phyloP scores from a whole-genome alignment of 176 grass and related monocot genomes.

The Rhynchospora pubera region DNA sequence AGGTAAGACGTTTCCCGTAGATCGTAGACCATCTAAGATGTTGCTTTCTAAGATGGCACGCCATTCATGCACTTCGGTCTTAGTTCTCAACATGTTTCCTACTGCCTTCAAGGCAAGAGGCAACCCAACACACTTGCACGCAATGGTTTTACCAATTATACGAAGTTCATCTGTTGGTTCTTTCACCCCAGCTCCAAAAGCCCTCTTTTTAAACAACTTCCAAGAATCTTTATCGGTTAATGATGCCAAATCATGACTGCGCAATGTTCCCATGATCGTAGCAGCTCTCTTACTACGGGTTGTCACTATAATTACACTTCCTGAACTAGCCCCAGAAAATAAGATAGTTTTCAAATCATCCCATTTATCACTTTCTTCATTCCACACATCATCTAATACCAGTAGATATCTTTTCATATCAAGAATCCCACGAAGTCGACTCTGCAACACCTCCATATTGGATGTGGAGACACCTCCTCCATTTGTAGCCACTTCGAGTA shows the following conservation, averaged over 20 bases:
- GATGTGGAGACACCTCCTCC: not conserved
- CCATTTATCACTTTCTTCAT: slow-evolving; percentile 18
- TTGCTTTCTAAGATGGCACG: not conserved
- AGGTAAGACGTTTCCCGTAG: not conserved
- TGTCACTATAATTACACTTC: not conserved
- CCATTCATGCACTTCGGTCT: slow-evolving; percentile 15
- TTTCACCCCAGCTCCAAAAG: not conserved
- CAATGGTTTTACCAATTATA: not conserved
- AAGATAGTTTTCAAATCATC: not conserved
- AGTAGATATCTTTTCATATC: not conserved
- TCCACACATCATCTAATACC: slow-evolving; percentile 1
- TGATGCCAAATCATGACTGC: not conserved
- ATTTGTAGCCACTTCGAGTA: not conserved
- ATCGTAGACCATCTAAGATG: not conserved
- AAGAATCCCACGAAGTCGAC: not conserved
- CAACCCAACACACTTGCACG: slow-evolving; percentile 13
- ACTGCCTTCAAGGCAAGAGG: slow-evolving; percentile 22
- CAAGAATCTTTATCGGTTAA: slow-evolving; percentile 16
- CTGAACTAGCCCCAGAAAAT: slow-evolving; percentile 16
- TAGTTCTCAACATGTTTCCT: slow-evolving; percentile 28
- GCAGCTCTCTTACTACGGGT: slow-evolving; percentile 11
- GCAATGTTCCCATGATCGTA: not conserved
- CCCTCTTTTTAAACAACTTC: slow-evolving; percentile 25
- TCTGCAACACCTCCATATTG: not conserved
- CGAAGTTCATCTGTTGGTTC: not conserved